Base-by-base conservation (phyloP, 1,284 basidiomycete genomes). In the Pseudozyma sp. region DNA sequence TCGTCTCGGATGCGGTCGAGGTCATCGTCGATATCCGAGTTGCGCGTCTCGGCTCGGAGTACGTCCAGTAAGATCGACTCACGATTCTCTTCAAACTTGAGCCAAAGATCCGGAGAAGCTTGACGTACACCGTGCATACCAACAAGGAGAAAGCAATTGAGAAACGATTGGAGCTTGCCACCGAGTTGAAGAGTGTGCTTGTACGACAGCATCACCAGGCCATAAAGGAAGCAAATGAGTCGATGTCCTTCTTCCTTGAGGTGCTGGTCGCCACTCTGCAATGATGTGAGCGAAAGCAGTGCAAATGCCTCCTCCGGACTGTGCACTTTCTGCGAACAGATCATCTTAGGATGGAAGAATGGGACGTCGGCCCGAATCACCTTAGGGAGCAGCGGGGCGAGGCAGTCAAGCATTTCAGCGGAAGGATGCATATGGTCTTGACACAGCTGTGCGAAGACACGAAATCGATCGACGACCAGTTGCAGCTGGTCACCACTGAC, bases 401-500 rank as follows among this genome's bases (percentile, higher is more conserved):
- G 66, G 5, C 25, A 43, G 10, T 63, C 50, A 39, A 73, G 60
- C 57, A 69, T 56, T 14, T 49, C 58, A 21, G 65, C 21, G 4
- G 59, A 63, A 36, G 70, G 70, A 21, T 65, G 65, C 61, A 61
- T 49, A 44, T 69, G 60, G 10, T 61, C 61, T 36, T 62, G 65
- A 40, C 65, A 73, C 18, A 68, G 59, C 31, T 62, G 63, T 12
- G 70, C 70, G 39, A 73, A 73, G 38, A 43, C 59, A 6, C 61
- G 65, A 44, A 69, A 69, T 0, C 61, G 60, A 21, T 64, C 58
- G 5, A 68, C 61, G n/a, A 69, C 61, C 5, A 50, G 57, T 44
- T 64, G 61, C 55, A 73, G 34, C 14, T 67, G 70, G 42, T 72
- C 70, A 12, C 70, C 52, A 35, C 63, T 68, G 47, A 67, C 43